A percentile compares a stretch with the other conserved stretches of the same genome.
Conservation (phyloP, 345 rosid genomes). For the Ricinus communis region DNA sequence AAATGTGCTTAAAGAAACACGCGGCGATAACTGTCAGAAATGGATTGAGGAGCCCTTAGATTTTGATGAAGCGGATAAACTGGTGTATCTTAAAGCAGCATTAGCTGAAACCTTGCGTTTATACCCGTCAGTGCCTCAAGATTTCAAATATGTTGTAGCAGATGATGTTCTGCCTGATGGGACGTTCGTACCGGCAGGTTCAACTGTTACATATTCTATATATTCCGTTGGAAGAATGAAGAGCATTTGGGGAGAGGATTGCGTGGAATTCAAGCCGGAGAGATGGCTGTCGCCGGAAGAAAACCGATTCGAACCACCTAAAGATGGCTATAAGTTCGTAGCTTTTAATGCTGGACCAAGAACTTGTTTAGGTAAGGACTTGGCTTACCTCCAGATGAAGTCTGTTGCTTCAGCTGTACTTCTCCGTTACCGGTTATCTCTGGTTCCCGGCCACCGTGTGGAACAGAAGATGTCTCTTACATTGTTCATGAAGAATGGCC, state of each 20-base stretch:
- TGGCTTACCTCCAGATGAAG: conserved; percentile 91
- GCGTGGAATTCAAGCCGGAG: conserved; percentile 77
- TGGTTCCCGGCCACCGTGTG: conserved; percentile 73
- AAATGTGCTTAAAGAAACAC: conserved; percentile 55
- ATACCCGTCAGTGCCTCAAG: conserved; percentile 90
- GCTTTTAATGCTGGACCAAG: conserved; percentile 94
- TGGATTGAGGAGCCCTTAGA: conserved; percentile 72
- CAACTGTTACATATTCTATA: conserved; percentile 83
- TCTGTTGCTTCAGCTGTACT: conserved; percentile 84
- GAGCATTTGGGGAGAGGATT: conserved; percentile 88
- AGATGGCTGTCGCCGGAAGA: conserved; percentile 69
- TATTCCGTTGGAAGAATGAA: conserved; percentile 89
- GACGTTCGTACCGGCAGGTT: conserved; percentile 71
- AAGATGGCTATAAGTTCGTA: conserved; percentile 80
- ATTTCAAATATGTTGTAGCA: conserved; percentile 68
- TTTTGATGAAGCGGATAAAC: conserved; percentile 77
- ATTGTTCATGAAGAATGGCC: conserved; percentile 85
- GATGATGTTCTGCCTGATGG: conserved; percentile 84
- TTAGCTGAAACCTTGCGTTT: conserved; percentile 82
- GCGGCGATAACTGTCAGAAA: conserved; percentile 53
- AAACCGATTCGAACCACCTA: conserved; percentile 59
- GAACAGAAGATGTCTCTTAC: conserved; percentile 96
- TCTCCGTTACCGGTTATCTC: conserved; percentile 65
- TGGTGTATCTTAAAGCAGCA: conserved; percentile 81
- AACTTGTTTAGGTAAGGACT: conserved; percentile 86